These are phyloP conservation scores for Sporothrix euskadiensis DNA, from an alignment of 2,329 filamentous ascomycete species.

Conservation along the genomic window DNA sequence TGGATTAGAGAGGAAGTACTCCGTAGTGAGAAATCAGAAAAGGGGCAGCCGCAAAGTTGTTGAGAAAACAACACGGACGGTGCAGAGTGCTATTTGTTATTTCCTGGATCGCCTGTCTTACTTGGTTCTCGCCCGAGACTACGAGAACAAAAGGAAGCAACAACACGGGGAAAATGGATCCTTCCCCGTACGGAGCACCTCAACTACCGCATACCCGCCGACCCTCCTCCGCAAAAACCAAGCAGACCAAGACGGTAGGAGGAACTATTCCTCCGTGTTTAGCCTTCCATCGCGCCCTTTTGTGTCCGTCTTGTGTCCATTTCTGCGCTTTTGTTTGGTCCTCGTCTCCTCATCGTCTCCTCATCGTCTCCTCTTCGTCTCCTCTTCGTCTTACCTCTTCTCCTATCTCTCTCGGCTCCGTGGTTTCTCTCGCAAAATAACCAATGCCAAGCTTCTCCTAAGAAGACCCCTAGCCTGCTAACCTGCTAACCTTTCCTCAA, in stretches of 20 bases:
- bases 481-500: neutral
- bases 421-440: slow-evolving; percentile 6
- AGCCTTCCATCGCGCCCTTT: neutral
- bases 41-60: neutral
- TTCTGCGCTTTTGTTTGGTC: neutral
- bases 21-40: neutral
- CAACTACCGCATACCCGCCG: too few relatives aligned
- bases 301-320: neutral
- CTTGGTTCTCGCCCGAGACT: neutral
- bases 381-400: neutral
- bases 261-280: neutral
- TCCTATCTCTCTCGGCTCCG: neutral
- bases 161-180: neutral
- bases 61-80: slow-evolving; percentile 5
- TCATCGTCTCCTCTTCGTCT: neutral
- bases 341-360: neutral
- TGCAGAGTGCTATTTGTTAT: neutral
- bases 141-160: neutral
- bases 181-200: neutral
- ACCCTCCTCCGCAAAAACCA: neutral
- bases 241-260: neutral
- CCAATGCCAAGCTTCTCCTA: slow-evolving; percentile 2
- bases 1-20: neutral
- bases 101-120: neutral
- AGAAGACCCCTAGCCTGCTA: neutral